Conservation (phyloP, 1,139 yeast species). For the Taphrina communis region DNA sequence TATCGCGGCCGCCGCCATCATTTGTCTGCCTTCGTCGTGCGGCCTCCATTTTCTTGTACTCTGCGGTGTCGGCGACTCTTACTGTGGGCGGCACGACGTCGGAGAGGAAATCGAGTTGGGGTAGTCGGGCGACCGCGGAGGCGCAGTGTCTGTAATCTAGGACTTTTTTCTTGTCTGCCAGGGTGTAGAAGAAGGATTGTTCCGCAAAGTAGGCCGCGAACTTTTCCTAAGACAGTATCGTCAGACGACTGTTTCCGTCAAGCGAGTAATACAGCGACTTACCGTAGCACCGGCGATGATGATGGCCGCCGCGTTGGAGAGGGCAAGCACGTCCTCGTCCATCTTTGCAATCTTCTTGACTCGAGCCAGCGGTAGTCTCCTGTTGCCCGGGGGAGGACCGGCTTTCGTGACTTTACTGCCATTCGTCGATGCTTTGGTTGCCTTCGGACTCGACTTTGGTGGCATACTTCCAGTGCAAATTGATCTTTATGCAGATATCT, state of each 20-base stretch:
- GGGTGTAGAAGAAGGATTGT: constrained; percentile 37
- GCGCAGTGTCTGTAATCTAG: constrained; percentile 37
- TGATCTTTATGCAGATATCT: no score
- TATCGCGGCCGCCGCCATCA: neutral
- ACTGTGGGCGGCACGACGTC: constrained; percentile 38
- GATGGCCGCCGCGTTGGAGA: constrained; percentile 41
- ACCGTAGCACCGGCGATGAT: constrained; percentile 40
- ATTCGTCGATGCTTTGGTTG: neutral
- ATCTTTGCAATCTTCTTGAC: constrained; percentile 81
- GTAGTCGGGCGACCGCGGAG: constrained; percentile 37
- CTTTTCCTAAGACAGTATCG: constrained; percentile 8
- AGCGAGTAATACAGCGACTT: neutral
- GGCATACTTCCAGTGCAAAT: neutral
- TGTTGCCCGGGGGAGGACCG: constrained; percentile 13
- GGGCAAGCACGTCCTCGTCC: constrained; percentile 66
- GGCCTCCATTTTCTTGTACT: constrained; percentile 11
- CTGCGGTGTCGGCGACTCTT: constrained; percentile 15
- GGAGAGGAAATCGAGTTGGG: constrained; percentile 34
- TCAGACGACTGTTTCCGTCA: no score
- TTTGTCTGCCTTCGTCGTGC: constrained; percentile 4
- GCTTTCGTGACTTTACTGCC: constrained; percentile 14
- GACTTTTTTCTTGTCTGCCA: constrained; percentile 37
- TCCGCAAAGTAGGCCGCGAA: constrained; percentile 40
- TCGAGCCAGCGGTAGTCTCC: constrained; percentile 70
- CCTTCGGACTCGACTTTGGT: neutral